Percentiles rank a stretch among this genome's conserved stretches.
Conservation (phyloP, 106 monocot genomes). For the Allium sativum region DNA sequence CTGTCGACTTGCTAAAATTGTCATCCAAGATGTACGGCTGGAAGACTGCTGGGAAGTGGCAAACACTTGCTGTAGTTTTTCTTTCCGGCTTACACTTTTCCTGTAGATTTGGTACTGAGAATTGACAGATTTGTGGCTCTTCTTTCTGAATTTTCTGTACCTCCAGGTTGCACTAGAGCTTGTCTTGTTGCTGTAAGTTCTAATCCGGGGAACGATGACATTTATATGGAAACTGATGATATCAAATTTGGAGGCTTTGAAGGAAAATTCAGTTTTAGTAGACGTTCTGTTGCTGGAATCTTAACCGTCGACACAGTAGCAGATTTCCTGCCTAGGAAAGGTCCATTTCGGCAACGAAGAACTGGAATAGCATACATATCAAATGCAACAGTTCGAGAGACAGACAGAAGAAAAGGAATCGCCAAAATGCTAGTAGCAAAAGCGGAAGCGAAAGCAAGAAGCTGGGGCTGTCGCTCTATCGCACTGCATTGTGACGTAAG, state of each 20-base stretch:
- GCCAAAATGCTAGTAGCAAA: constrained; percentile 49
- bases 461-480: constrained; percentile 81
- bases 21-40: constrained; percentile 68
- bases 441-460: constrained; percentile 50
- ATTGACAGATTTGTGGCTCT: constrained; percentile 60
- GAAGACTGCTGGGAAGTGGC: constrained; percentile 98
- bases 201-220: constrained; percentile 11
- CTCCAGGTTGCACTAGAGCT: constrained; percentile 59
- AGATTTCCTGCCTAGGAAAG: constrained; percentile 91
- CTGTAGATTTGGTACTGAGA: constrained; percentile 58
- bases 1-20: constrained; percentile 44
- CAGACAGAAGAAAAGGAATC: constrained; percentile 57
- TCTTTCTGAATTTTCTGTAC: constrained; percentile 60
- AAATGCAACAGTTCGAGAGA: constrained; percentile 73
- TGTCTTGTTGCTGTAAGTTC: constrained; percentile 62
- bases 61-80: constrained; percentile 92
- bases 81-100: constrained; percentile 70
- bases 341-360: constrained; percentile 64
- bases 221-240: constrained; percentile 37
- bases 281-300: constrained; percentile 64
- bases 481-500: constrained; percentile 72
- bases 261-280: constrained; percentile 32
- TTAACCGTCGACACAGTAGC: constrained; percentile 77
- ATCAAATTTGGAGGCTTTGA: constrained; percentile 30
- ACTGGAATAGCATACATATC: constrained; percentile 90